Evolutionary conservation across 83 land plant genomes (phyloP).

Genomic region (Picea abies): DNA sequence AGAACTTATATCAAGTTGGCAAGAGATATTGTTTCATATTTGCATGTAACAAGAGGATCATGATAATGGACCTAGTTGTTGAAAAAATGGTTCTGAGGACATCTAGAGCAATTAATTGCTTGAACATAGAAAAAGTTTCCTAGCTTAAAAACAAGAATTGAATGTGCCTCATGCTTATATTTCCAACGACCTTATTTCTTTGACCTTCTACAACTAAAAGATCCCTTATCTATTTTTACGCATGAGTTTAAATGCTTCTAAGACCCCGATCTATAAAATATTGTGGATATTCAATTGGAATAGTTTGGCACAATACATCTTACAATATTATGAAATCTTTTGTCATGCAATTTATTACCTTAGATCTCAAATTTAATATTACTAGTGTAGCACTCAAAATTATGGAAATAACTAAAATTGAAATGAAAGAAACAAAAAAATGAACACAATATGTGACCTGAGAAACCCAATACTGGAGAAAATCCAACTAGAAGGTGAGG

Average conservation of each 20-base stretch:
- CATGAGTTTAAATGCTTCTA: slow-evolving; percentile 87
- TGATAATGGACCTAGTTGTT: slow-evolving; percentile 24
- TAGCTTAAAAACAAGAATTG: slow-evolving; percentile 72
- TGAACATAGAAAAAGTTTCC: slow-evolving; percentile 74
- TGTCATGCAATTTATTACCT: too few species aligned
- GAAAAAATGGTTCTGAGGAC: slow-evolving; percentile 58
- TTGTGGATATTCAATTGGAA: too few species aligned
- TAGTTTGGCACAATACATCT: too few species aligned
- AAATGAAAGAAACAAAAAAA: too few species aligned
- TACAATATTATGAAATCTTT: too few species aligned
- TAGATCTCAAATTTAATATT: too few species aligned
- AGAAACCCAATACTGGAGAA: too few species aligned
- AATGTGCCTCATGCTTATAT: slow-evolving; percentile 81
- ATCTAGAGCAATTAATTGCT: slow-evolving; percentile 71
- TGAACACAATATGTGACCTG: too few species aligned
- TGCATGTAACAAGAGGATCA: slow-evolving; percentile 72
- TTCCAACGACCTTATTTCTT: slow-evolving; percentile 65
- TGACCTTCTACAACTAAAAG: slow-evolving; percentile 78
- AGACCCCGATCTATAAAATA: background rate
- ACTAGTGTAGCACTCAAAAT: too few species aligned
- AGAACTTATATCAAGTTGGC: slow-evolving; percentile 68
- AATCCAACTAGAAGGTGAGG: too few species aligned
- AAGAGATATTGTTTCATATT: slow-evolving; percentile 34
- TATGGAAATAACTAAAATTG: too few species aligned
- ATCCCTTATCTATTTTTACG: slow-evolving; percentile 72